Evolutionary conservation across 305 asterid species (phyloP), one percentile per base, ranked within the genome.

Genomic region (Euphrasia arctica): DNA sequence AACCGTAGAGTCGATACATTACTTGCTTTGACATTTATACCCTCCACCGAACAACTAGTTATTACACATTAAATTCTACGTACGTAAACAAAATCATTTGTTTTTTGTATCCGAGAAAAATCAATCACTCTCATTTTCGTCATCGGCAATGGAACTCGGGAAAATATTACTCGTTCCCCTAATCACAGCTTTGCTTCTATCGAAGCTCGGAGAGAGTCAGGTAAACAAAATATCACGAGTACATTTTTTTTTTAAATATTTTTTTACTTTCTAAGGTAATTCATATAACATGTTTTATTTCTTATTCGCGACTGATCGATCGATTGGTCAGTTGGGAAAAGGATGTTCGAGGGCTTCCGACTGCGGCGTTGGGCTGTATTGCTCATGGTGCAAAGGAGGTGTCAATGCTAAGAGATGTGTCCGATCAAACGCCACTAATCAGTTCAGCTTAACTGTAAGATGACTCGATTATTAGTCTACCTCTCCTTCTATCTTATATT

Each of bases 281-380:
- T 12, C 0, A 49, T 11, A 9, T 47, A 41, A 47, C 15, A 47
- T 47, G 2, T 8, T 1, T 13, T 0, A 0, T 1, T 48, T 12
- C 11, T 42, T 2, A 7, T 50, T 48, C 5, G 36, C 7, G 5
- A 32, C 15, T 2, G 22, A n/a, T 49, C 55, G 9, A 12, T 14
- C 6, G 0, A 5, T 49, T 12, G 31, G 2, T 6, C 57, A 81
- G 90, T 13, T 81, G 6, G 80, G 75, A 7, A 85, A 85, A 34
- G 70, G 60, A 4, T 89, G 95, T 58, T 76, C 90, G 14, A 13
- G 62, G n/a, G 70, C 74, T 48, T 60, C 63, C 11, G 93, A 85
- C 45, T 89, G 97, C 66, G 84, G 57, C 45, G 58, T 77, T 11
- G 97, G 94, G 14, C 81, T 77, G 25, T 79, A 77, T 57, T 89